phyloP scores from a whole-genome alignment of 495 filamentous ascomycete genomes.

The Saxophila tyrrhenica region DNA sequence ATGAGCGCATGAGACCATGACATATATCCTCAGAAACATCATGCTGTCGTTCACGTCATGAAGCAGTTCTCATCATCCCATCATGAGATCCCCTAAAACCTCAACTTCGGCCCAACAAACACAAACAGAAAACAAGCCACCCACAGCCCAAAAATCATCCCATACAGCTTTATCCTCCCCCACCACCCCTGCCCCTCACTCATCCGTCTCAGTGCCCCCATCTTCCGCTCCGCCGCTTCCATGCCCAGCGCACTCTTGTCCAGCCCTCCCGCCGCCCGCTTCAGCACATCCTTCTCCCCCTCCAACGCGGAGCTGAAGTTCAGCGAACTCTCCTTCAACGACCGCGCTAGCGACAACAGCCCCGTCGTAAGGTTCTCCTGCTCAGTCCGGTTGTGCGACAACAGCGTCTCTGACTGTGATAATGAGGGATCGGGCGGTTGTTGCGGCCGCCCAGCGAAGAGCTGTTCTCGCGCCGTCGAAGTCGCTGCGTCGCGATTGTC shows the following conservation, averaged over 20 bases:
- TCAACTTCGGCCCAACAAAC: conserved; percentile 69
- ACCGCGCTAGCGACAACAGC: conserved; percentile 62
- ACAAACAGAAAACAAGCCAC: conserved; percentile 63
- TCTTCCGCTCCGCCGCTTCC: conserved; percentile 58
- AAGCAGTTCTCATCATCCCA: not conserved
- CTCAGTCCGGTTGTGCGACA: conserved; percentile 62
- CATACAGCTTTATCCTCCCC: conserved; percentile 76
- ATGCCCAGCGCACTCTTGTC: conserved; percentile 64
- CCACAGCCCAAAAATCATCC: conserved; percentile 68
- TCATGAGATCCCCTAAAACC: conserved; percentile 48
- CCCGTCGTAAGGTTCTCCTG: conserved; percentile 77
- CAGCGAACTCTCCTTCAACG: conserved; percentile 63
- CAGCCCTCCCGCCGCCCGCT: conserved; percentile 57
- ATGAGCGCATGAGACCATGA: not conserved
- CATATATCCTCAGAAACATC: not conserved
- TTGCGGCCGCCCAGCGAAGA: conserved; percentile 20
- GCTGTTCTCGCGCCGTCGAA: conserved; percentile 20
- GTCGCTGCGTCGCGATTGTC: conserved; percentile 11
- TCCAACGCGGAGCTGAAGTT: conserved; percentile 60
- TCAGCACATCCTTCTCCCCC: conserved; percentile 56
- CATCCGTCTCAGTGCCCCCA: conserved; percentile 62
- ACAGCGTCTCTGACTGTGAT: conserved; percentile 47
- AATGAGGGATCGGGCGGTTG: conserved; percentile 5
- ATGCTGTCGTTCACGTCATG: not conserved
- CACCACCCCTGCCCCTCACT: conserved; percentile 81